Evolutionary conservation across 805 yeast genomes (phyloP), one percentile per base, ranked within the genome.

Genomic region (Teunomyces panamensis): DNA sequence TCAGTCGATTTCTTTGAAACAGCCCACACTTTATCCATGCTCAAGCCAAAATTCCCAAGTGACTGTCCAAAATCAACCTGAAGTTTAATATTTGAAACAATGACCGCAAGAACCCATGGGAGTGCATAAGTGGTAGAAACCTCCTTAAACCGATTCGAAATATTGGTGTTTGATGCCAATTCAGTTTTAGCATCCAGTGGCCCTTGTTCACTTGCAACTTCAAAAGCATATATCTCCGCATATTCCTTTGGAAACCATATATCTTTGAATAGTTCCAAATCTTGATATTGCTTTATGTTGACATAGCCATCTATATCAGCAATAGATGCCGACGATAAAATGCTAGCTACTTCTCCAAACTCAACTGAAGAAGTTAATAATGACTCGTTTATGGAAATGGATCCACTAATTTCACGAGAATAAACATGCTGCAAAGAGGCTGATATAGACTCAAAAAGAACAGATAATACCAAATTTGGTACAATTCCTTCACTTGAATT

Each of bases 351-450:
- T 2, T 70, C 68, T 0, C 73, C 68, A 36, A 74, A 75, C 0
- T 78, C 72, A 32, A 84, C 59, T 14, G 79, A 68, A n/a, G 78
- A 72, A 3, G 76, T 74, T 9, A 81, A 29, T 42, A 81, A 58
- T 9, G 84, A 60, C 37, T 75, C 70, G 13, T 80, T 73, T 17
- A 72, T 62, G 5, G 48, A 33, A 27, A 88, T 63, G 2, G 87
- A 83, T 0, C 95, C 96, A 71, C 96, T 89, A 0, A 86, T 78
- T 52, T 89, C 96, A 51, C 96, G 79, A 0, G 98, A 92, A 60
- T 89, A 94, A 11, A 88, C 83, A 64, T 94, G 99, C 58, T 89
- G 96, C 30, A 94, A 68, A 0, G 91, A 83, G 0, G 92, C 87
- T 16, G 79, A 73, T 3, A 89, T 64, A 2, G 80, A 74, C n/a